Percentiles rank a stretch among this genome's conserved stretches.
Evolutionary conservation across 164 flowering plant species (phyloP).

Genomic region (Hamamelis virginiana): DNA sequence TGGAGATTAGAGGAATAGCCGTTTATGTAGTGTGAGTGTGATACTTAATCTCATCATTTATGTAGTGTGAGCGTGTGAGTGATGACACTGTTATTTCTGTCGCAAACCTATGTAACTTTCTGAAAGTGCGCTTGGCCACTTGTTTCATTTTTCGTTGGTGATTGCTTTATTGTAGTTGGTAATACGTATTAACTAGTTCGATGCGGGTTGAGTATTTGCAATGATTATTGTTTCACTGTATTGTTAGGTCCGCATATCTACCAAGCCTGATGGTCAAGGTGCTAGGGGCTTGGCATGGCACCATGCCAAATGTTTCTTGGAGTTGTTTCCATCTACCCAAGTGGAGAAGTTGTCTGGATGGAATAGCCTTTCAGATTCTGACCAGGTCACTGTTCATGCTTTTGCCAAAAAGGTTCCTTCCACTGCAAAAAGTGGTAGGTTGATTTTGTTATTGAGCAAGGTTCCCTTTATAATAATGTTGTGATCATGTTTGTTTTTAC

Average conservation of each 20-base stretch:
- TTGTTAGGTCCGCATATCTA: constrained; percentile 70
- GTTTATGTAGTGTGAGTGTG: too few species aligned
- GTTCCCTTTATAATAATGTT: neutral
- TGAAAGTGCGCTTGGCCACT: neutral
- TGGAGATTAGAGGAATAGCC: too few species aligned
- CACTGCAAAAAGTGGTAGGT: constrained; percentile 40
- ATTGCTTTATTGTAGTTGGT: neutral
- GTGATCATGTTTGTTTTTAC: neutral
- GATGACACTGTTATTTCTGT: too few species aligned
- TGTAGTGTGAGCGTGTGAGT: too few species aligned
- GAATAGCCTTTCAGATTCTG: constrained; percentile 61
- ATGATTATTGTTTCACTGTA: neutral
- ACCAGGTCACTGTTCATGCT: constrained; percentile 42
- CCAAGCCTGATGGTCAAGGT: constrained; percentile 65
- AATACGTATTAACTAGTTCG: neutral
- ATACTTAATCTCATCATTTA: too few species aligned
- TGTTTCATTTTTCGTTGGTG: neutral
- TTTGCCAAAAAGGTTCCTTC: constrained; percentile 39
- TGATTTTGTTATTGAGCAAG: neutral
- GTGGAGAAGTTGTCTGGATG: constrained; percentile 73
- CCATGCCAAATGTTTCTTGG: constrained; percentile 81
- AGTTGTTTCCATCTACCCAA: constrained; percentile 47
- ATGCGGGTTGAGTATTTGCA: neutral
- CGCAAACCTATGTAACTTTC: neutral
- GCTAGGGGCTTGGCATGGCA: constrained; percentile 76